These are phyloP conservation scores for Globisporangium splendens DNA, from an alignment of 352 stramenopile species.

Conservation along the genomic window DNA sequence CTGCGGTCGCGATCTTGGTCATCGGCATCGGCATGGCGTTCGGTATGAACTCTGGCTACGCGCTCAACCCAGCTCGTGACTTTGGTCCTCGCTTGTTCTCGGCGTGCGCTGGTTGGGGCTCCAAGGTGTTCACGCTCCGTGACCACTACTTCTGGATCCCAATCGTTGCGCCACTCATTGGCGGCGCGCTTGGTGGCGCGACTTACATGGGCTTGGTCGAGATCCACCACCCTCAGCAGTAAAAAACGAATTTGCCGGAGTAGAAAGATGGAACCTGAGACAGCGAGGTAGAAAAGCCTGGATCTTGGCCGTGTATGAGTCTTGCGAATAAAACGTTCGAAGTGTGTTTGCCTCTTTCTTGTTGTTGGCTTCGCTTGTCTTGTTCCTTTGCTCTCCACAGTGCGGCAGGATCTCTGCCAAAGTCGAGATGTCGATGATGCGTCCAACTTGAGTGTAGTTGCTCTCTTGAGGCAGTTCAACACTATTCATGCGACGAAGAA, in stretches of 20 bases:
- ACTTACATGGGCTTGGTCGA: constrained; percentile 31
- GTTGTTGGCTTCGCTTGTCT: too few species aligned
- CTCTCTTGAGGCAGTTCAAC: too few species aligned
- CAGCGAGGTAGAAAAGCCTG: too few species aligned
- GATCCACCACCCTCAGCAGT: constrained; percentile 29
- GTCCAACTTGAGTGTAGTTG: too few species aligned
- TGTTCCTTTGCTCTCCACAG: too few species aligned
- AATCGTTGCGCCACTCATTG: constrained; percentile 37
- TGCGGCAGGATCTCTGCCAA: too few species aligned
- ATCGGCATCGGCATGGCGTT: constrained; percentile 68
- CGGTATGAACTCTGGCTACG: constrained; percentile 65
- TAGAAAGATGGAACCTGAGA: too few species aligned
- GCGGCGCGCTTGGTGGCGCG: constrained; percentile 27
- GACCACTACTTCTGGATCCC: constrained; percentile 59
- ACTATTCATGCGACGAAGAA: too few species aligned
- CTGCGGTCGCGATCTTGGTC: constrained; percentile 42
- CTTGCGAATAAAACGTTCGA: too few species aligned
- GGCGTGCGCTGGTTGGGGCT: constrained; percentile 37
- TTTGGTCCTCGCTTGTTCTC: constrained; percentile 40
- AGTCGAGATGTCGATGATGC: too few species aligned
- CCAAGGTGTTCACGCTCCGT: constrained; percentile 32
- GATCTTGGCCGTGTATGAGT: too few species aligned
- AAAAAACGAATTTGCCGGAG: neutral
- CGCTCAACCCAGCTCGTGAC: constrained; percentile 43
- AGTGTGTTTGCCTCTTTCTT: too few species aligned